Conservation (phyloP, 1,284 basidiomycete species). For the Phellopilus nigrolimitatus region DNA sequence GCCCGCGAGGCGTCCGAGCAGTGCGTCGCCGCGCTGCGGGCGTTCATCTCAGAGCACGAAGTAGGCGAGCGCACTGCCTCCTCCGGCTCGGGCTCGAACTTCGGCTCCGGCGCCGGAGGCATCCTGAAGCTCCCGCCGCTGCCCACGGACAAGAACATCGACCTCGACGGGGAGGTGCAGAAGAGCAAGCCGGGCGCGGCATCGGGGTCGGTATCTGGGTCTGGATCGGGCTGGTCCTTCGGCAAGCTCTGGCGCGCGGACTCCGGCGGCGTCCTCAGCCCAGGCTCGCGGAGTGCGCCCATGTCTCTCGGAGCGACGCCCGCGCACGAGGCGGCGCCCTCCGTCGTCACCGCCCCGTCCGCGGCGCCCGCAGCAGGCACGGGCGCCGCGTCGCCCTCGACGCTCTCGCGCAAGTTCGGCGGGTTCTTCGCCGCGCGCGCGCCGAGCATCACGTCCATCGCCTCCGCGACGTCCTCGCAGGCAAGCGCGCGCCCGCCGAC, state of each 20-base stretch:
- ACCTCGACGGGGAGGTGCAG: constrained; percentile 29
- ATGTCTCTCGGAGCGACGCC: constrained; percentile 16
- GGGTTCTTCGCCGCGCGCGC: constrained; percentile 60
- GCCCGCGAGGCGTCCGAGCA: constrained; percentile 83
- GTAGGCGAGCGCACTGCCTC: constrained; percentile 46
- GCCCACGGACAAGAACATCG: constrained; percentile 39
- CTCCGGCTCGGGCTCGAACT: constrained; percentile 20
- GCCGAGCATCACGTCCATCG: constrained; percentile 33
- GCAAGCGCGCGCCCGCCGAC: constrained; percentile 1
- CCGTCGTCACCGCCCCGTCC: constrained; percentile 23
- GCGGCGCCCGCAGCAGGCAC: constrained; percentile 21
- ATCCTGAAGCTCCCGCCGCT: constrained; percentile 49
- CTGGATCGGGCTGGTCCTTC: constrained; percentile 37
- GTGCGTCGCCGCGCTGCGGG: constrained; percentile 75
- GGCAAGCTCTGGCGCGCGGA: constrained; percentile 57
- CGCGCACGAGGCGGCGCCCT: constrained; percentile 24
- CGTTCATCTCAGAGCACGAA: constrained; percentile 78
- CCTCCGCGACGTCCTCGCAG: constrained; percentile 30
- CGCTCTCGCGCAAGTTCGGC: constrained; percentile 56
- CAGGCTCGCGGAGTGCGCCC: not conserved
- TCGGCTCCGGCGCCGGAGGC: constrained; percentile 28
- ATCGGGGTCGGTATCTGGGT: too few species aligned
- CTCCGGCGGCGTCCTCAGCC: constrained; percentile 13
- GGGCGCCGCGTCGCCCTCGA: constrained; percentile 29
- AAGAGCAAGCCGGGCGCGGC: constrained; percentile 23